A percentile compares a stretch with the other conserved stretches of the same genome.
These are phyloP conservation scores for Crithidia fasciculata DNA, from an alignment of 208 protist species.

Conservation along the genomic window DNA sequence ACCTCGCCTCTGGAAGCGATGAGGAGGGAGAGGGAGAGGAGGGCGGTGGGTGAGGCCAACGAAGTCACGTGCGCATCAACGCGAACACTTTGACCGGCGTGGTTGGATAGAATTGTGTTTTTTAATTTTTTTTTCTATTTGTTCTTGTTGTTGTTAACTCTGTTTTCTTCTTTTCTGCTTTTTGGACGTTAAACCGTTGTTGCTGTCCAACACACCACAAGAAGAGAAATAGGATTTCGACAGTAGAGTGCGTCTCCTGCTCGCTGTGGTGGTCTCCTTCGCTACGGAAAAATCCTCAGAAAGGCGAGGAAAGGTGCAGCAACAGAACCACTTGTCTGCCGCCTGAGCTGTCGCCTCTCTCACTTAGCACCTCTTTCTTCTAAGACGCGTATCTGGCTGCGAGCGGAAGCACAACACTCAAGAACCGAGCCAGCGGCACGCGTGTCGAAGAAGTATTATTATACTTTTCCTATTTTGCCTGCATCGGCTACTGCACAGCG, in stretches of 20 bases:
- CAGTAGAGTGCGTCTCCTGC: no score
- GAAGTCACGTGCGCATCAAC: no score
- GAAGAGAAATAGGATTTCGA: no score
- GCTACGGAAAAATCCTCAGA: no score
- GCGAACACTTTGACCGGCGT: not conserved
- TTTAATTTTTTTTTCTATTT: not conserved
- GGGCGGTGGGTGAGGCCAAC: not conserved
- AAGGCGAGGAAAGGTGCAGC: no score
- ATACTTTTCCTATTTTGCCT: not conserved
- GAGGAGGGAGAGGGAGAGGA: conserved; percentile 10
- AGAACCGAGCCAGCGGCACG: not conserved
- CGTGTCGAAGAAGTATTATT: not conserved
- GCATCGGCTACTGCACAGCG: not conserved
- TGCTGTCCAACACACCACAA: no score
- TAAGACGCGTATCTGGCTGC: no score
- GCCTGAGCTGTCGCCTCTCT: no score
- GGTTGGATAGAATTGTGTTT: not conserved
- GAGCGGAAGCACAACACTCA: no score
- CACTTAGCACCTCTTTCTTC: no score
- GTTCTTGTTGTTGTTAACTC: not conserved
- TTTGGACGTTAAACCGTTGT: not conserved
- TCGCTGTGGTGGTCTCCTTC: no score
- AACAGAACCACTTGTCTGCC: no score
- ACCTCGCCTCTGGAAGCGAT: conserved; percentile 31
- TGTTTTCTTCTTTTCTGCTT: not conserved